These are phyloP conservation scores for Ceratobasidium theobromae DNA, from an alignment of 1,284 basidiomycete species.

Conservation along the genomic window DNA sequence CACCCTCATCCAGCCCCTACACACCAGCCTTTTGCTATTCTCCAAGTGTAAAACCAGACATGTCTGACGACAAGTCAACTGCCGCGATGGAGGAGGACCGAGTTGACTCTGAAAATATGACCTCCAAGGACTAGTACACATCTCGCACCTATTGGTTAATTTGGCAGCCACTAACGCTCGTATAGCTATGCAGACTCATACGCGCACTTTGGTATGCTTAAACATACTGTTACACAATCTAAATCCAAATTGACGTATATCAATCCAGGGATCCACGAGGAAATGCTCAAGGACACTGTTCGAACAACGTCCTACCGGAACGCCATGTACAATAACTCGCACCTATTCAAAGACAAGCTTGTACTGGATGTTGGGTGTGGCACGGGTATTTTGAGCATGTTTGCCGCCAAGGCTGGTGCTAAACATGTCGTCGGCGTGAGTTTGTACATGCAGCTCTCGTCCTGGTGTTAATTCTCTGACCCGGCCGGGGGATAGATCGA, in stretches of 20 bases:
- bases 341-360: conserved; percentile 94
- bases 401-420: conserved; percentile 96
- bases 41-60: neutral
- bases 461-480: neutral
- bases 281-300: conserved; percentile 98
- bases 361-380: conserved; percentile 99
- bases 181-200: conserved; percentile 86
- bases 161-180: conserved; percentile 10
- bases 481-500: conserved; percentile 71
- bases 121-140: conserved; percentile 28
- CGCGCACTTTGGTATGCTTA: conserved; percentile 82
- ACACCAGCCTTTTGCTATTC: neutral
- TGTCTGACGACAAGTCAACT: conserved; percentile 18
- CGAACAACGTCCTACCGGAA: conserved; percentile 94
- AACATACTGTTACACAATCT: neutral
- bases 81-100: neutral
- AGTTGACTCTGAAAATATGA: conserved; percentile 6
- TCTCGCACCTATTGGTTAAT: neutral
- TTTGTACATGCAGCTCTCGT: conserved; percentile 33
- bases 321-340: conserved; percentile 92
- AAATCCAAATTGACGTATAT: conserved; percentile 2
- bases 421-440: conserved; percentile 91
- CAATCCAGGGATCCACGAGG: conserved; percentile 90
- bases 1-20: neutral
- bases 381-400: conserved; percentile 98